Evolutionary conservation across 2,329 filamentous ascomycete genomes (phyloP).

Genomic region (Pestalotiopsis sp.): DNA sequence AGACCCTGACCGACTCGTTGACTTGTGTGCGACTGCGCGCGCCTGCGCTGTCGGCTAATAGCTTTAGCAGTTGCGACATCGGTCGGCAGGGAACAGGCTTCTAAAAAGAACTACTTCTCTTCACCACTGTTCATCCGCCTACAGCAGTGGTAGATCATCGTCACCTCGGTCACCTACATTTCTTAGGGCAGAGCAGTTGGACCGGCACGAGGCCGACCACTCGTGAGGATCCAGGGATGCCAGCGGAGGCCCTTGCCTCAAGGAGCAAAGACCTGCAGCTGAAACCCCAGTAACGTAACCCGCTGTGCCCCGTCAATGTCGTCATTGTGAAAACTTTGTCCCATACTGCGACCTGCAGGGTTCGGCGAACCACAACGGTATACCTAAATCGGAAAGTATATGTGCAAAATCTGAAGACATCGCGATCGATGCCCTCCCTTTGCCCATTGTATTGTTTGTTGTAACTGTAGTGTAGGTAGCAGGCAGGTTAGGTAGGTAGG

Average conservation of each 20-base stretch:
- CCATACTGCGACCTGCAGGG: neutral
- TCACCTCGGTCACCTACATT: neutral
- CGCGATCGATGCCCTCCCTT: neutral
- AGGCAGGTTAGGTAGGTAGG: neutral
- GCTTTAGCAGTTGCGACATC: conserved; percentile 2
- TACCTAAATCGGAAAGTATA: conserved; percentile 7
- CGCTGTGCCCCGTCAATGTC: neutral
- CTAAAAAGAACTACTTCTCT: neutral
- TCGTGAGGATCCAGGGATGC: neutral
- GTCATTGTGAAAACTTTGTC: conserved; percentile 9
- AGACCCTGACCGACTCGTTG: neutral
- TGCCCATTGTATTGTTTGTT: neutral
- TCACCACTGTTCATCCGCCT: neutral
- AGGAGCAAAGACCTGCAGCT: neutral
- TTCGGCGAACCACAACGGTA: conserved; percentile 7
- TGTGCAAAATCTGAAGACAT: neutral
- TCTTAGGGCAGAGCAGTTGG: neutral
- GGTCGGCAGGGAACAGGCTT: conserved; percentile 2
- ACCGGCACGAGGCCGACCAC: neutral
- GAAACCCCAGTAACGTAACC: neutral
- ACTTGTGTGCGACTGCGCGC: neutral
- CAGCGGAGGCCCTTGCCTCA: neutral
- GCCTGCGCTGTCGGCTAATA: neutral
- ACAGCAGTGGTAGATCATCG: neutral
- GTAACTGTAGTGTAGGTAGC: neutral